Base-by-base conservation (phyloP, 768 basidiomycete genomes). In the Pleurotus salmoneostramineus region DNA sequence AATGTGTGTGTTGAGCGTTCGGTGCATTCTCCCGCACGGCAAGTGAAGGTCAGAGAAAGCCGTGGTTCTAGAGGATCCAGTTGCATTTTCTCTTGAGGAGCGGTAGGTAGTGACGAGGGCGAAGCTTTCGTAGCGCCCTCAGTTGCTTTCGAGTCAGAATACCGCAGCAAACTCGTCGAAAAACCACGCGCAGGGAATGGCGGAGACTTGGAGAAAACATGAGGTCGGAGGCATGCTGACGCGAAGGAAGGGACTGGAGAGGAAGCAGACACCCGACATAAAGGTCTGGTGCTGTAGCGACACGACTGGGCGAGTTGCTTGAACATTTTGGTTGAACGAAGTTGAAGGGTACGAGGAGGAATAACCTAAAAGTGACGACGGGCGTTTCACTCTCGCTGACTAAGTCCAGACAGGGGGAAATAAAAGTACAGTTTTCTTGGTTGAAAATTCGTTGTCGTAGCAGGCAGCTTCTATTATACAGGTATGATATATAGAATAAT, bases 1-100 rank as follows among this genome's bases (percentile, higher is more conserved):
- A 98, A 98, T 60, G 90, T 81, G 65, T 98, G 95, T 4, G 91
- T 87, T 6, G 93, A 95, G 2, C 96, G 87, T 58, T 76, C 70
- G 7, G 78, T 78, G 64, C 95, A 98, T 1, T 77, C 77, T 4
- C 77, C 64, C 4, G 84, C 94, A 1, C 91, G 91, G 70, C 94
- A 96, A 3, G 94, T 96, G 65, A 95, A 93, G 0, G 89, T 89
- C 40, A 96, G 76, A 3, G 84, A 84, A 31, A 94, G 74, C 12
- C 79, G 80, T 0, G 89, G 89, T 56, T 88, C 83, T 7, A 47
- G 21, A 33, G 55, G 42, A n/a, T 56, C 55, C 10, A 54, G 52
- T 31, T 54, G 12, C 17, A 54, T 40, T 54, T 40, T 43, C 5
- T 31, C 21, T 49, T 31, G 8, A 8, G 48, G 48, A 7, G 52